Evolutionary conservation across 352 stramenopile genomes (phyloP), one percentile per base, ranked within the genome.

Genomic region (Aphanomyces euteiches): DNA sequence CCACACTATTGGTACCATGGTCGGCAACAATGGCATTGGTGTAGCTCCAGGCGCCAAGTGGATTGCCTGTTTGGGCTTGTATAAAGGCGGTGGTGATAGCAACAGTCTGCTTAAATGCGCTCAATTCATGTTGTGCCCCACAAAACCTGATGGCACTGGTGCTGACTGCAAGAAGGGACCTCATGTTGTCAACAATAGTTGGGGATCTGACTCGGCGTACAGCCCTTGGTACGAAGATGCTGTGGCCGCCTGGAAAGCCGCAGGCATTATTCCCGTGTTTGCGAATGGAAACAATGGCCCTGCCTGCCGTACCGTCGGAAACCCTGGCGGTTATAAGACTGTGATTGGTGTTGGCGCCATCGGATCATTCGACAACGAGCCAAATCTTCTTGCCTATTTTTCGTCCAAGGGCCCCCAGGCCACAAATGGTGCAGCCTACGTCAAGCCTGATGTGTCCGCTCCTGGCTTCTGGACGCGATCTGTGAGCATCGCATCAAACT

Each of bases 141-240:
- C 71, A 13, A 65, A 76, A 21, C 45, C 60, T 3, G 43, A 64
- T 8, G 57, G 66, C 7, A 74, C 56, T 5, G 59, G 65, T 34
- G 40, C 56, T 2, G 72, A 82, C 70, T 82, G 77, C 63, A 73
- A 71, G 36, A 81, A 78, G 68, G 77, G 75, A 10, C 73, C 75
- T 7, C 69, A 80, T 38, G 67, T 80, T 17, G 71, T 82, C 54
- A 80, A 77, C 66, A 81, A 79, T 67, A 72, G 56, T 41, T 82
- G 73, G 77, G 77, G 77, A 36, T 74, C 60, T 34, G 28, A 28
- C 28, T 41, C 56, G 56, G 60, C 69, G 6, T 56, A 66, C 17
- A 72, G 74, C 1, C 58, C 66, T 40, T 69, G 57, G 3, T 79
- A 73, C 50, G 47, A 77, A 19, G 61, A 71, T 13, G 66, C 74